Percentiles rank a stretch among this genome's conserved stretches.
Conservation (phyloP, 2,329 filamentous ascomycete genomes). For the Nannizzia gypsea region DNA sequence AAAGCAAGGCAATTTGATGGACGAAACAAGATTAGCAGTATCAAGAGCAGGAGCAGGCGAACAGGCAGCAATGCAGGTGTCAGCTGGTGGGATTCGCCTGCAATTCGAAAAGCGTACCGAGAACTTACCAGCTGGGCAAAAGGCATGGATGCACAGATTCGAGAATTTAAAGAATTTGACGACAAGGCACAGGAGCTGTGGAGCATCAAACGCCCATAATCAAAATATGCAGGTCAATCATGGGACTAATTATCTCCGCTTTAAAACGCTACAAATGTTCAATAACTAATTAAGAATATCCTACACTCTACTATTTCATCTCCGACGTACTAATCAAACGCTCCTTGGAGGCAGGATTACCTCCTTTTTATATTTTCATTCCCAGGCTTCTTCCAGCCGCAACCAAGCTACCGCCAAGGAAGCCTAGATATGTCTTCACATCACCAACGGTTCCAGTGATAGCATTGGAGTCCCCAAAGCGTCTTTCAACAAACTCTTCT, state of each 20-base stretch:
- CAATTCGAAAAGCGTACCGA: slow-evolving; percentile 10
- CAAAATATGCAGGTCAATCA: neutral
- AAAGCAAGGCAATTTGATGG: neutral
- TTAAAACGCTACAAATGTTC: neutral
- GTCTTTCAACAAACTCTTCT: slow-evolving; percentile 62
- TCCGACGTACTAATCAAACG: neutral
- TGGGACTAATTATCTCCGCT: neutral
- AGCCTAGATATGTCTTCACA: slow-evolving; percentile 66
- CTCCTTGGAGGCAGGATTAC: neutral
- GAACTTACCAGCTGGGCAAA: slow-evolving; percentile 10
- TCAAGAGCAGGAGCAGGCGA: neutral
- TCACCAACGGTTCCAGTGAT: slow-evolving; percentile 52
- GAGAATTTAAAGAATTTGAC: slow-evolving; percentile 1
- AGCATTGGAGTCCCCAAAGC: slow-evolving; percentile 56
- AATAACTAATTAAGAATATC: neutral
- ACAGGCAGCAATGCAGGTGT: neutral
- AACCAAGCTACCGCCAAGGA: slow-evolving; percentile 62
- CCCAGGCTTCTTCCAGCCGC: slow-evolving; percentile 85
- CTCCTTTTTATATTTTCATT: slow-evolving; percentile 45
- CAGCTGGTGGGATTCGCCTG: slow-evolving; percentile 13
- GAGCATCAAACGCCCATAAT: neutral
- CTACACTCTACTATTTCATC: neutral
- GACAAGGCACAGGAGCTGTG: neutral
- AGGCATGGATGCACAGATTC: neutral
- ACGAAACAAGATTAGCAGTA: neutral